Percentiles rank a stretch among this genome's conserved stretches.
Evolutionary conservation across 192 early-diverging fungal genomes (phyloP).

Genomic region (Obelidium mucronatum): DNA sequence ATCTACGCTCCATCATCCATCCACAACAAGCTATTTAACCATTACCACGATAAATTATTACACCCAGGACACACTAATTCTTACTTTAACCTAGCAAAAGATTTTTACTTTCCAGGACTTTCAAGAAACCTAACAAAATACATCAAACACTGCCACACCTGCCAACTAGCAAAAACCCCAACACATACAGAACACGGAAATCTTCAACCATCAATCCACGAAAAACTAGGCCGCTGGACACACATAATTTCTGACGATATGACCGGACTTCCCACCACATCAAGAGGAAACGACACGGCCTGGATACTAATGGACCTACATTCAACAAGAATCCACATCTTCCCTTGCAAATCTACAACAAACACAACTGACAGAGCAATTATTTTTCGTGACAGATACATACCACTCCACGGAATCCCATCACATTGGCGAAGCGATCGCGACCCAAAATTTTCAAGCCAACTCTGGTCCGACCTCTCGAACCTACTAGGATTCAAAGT

Average conservation of each 20-base stretch:
- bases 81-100: neutral
- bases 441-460: neutral
- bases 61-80: neutral
- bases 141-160: neutral
- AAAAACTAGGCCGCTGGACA: neutral
- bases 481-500: neutral
- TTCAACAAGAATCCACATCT: neutral
- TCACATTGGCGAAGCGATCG: neutral
- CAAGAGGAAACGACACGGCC: neutral
- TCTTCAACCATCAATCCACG: neutral
- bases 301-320: neutral
- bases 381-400: neutral
- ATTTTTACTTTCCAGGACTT: neutral
- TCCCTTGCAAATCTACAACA: neutral
- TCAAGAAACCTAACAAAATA: neutral
- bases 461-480: neutral
- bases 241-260: neutral
- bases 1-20: neutral
- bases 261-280: neutral
- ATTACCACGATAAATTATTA: neutral
- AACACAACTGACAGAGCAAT: neutral
- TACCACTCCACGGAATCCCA: conserved; percentile 1
- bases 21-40: neutral
- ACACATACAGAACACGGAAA: neutral
- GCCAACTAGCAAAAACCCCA: neutral